These are phyloP conservation scores for Petasospora fabianii DNA, from an alignment of 1,139 yeast species.

Conservation along the genomic window DNA sequence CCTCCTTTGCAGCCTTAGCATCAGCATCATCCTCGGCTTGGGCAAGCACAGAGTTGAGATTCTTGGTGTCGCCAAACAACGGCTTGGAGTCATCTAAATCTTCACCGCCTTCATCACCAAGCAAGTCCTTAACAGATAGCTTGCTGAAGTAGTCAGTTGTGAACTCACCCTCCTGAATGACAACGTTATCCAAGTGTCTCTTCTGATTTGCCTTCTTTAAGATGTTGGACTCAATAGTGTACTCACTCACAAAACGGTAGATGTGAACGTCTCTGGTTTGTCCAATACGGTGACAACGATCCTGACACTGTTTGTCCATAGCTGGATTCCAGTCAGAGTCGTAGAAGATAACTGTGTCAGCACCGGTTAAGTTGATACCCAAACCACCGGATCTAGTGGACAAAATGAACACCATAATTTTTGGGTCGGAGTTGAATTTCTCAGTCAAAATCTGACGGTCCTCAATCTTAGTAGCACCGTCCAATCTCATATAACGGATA, in stretches of 20 bases:
- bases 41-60: constrained; percentile 67
- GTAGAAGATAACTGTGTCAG: constrained; percentile 97
- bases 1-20: constrained; percentile 85
- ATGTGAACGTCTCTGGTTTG: constrained; percentile 97
- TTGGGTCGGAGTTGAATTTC: constrained; percentile 80
- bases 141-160: constrained; percentile 94
- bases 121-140: constrained; percentile 81
- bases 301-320: constrained; percentile 99
- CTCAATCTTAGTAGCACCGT: constrained; percentile 96
- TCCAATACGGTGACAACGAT: constrained; percentile 98
- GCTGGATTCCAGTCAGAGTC: constrained; percentile 99
- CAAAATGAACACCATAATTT: constrained; percentile 85
- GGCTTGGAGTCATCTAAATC: constrained; percentile 34
- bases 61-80: constrained; percentile 36
- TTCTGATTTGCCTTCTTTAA: constrained; percentile 93
- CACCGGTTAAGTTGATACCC: constrained; percentile 97
- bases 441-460: constrained; percentile 95
- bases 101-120: constrained; percentile 53
- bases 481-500: constrained; percentile 88
- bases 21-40: constrained; percentile 98
- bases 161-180: constrained; percentile 97
- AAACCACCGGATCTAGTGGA: constrained; percentile 97
- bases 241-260: constrained; percentile 92
- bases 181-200: constrained; percentile 90
- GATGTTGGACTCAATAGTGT: constrained; percentile 93